Evolutionary conservation across 192 early-diverging fungal species (phyloP).

Genomic region (Bifiguratus adelaidae): DNA sequence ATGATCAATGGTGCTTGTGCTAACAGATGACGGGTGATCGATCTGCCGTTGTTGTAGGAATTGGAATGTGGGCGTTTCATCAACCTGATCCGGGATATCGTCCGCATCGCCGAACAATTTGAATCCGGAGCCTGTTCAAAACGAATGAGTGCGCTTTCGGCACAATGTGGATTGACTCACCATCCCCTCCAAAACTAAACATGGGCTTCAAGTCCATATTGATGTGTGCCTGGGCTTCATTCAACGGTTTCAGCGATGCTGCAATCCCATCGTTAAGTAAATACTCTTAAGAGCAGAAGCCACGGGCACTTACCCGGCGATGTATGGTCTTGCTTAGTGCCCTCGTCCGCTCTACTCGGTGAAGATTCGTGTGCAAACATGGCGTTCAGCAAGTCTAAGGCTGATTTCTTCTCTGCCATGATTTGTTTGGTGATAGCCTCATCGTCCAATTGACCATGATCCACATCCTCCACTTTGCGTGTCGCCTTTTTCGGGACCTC

Average conservation of each 20-base stretch:
- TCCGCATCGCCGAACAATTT: slow-evolving; percentile 32
- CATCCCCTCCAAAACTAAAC: slow-evolving; percentile 13
- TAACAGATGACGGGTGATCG: too few species aligned
- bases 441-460: too few species aligned
- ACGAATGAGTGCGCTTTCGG: neutral
- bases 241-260: too few species aligned
- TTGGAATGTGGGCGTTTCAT: slow-evolving; percentile 2
- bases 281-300: too few species aligned
- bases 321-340: too few species aligned
- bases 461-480: slow-evolving; percentile 6
- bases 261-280: too few species aligned
- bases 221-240: too few species aligned
- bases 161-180: slow-evolving; percentile 3
- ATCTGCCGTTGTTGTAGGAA: too few species aligned
- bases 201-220: slow-evolving; percentile 25
- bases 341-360: too few species aligned
- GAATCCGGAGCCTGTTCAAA: slow-evolving; percentile 11
- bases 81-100: slow-evolving; percentile 11
- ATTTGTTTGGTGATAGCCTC: slow-evolving; percentile 28
- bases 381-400: slow-evolving; percentile 30
- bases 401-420: slow-evolving; percentile 27
- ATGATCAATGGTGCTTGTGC: too few species aligned
- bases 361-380: slow-evolving; percentile 40
- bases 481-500: neutral
- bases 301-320: too few species aligned